Evolutionary conservation across 805 yeast species (phyloP), one percentile per base, ranked within the genome.

Genomic region (Danielia reshetovae): DNA sequence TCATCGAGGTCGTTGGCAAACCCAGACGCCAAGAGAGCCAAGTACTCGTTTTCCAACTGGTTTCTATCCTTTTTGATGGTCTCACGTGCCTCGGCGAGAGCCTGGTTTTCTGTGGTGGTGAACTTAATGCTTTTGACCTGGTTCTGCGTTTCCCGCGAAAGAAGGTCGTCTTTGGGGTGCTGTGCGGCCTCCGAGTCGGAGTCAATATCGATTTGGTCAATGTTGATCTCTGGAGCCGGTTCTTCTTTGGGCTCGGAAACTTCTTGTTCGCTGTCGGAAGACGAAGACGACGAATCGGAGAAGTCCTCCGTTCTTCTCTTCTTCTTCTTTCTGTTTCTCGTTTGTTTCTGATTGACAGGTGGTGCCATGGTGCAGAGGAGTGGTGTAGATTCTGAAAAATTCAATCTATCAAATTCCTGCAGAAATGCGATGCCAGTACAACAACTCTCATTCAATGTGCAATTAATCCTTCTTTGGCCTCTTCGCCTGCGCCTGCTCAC

Each of bases 231-330:
- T 24, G 33, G 23, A 3, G 27, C 23, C 14, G 26, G 26, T 15
- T 29, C 14, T 1, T 13, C 4, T 13, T 4, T 22, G 8, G 30
- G 18, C 14, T 27, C 36, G 15, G 38, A 34, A 11, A 21, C 28
- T 18, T 29, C 34, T 21, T 40, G 27, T 32, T 35, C 32, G 36
- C 25, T 19, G 18, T 27, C 34, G 2, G 66, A 60, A 2, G 72
- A 65, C 1, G 78, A 72, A 24, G 65, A 70, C 2, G 77, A 70
- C 27, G 67, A 67, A 12, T 74, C 72, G 0, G 84, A 79, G 19
- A 79, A 75, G 45, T 80, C 87, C 33, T 81, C 86, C 0, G 90
- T 82, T 78, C 89, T 81, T 75, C 88, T 79, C 76, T 81, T 82
- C 73, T 81, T 81, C 52, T 81, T 69, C 43, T 85, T 74, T 49